Evolutionary conservation across 345 rosid species (phyloP).

Genomic region (Lepidium didymum): DNA sequence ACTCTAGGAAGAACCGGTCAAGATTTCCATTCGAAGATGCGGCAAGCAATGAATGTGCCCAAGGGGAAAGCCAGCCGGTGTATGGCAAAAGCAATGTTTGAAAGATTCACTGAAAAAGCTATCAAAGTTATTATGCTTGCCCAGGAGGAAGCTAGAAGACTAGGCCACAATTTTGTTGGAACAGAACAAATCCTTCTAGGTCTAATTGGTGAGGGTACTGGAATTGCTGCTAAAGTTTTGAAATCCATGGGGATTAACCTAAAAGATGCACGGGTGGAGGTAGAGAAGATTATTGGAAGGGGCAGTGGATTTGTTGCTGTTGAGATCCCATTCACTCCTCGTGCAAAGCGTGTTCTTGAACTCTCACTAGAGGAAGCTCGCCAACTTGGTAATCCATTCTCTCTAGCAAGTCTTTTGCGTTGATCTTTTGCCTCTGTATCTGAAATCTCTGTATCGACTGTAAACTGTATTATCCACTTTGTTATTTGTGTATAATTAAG

Average conservation of each 20-base stretch:
- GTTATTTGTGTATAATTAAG: neutral
- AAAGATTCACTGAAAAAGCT: conserved; percentile 87
- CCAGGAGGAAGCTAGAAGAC: conserved; percentile 92
- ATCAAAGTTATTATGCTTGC: conserved; percentile 96
- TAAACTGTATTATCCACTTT: neutral
- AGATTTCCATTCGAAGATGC: conserved; percentile 53
- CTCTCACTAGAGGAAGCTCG: conserved; percentile 95
- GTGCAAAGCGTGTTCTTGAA: conserved; percentile 94
- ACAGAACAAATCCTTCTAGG: conserved; percentile 89
- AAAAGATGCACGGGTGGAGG: conserved; percentile 91
- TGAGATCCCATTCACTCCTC: conserved; percentile 97
- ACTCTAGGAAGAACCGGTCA: conserved; percentile 30
- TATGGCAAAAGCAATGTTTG: conserved; percentile 70
- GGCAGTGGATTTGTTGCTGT: conserved; percentile 98
- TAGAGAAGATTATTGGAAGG: conserved; percentile 93
- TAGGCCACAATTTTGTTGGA: conserved; percentile 95
- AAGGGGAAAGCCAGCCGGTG: conserved; percentile 43
- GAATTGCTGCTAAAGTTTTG: conserved; percentile 93
- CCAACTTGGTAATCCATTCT: conserved; percentile 52
- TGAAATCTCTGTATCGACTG: neutral
- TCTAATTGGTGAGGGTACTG: conserved; percentile 95
- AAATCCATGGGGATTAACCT: conserved; percentile 96
- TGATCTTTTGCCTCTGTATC: neutral
- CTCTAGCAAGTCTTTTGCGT: neutral
- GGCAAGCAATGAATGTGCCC: conserved; percentile 34